phyloP scores from a whole-genome alignment of 106 monocot species.

The Agapanthus africanus region DNA sequence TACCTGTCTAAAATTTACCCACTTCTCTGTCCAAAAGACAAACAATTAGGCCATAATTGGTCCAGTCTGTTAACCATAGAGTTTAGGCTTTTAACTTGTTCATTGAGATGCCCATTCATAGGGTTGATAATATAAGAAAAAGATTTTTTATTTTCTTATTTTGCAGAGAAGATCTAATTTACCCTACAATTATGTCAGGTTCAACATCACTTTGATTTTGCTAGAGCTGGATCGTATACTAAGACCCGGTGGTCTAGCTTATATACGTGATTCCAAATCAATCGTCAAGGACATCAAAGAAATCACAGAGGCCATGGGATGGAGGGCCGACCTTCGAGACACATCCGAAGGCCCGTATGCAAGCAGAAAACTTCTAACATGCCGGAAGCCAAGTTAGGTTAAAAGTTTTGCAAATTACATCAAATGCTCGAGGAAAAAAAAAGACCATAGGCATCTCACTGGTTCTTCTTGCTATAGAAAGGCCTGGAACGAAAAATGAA shows the following conservation, averaged over 20 bases:
- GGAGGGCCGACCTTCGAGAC: conserved; percentile 41
- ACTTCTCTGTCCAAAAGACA: no score
- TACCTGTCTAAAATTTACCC: no score
- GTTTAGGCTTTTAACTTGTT: no score
- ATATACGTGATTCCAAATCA: conserved; percentile 47
- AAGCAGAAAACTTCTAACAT: conserved; percentile 52
- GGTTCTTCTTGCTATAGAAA: background rate
- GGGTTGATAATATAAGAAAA: no score
- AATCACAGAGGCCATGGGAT: conserved; percentile 67
- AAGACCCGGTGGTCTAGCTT: conserved; percentile 67
- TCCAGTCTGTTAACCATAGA: no score
- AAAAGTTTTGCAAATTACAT: background rate
- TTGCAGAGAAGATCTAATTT: no score
- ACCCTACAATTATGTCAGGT: no score
- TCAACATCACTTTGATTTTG: conserved; percentile 60
- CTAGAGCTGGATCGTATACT: conserved; percentile 94
- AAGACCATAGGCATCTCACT: no score
- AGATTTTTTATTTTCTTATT: no score
- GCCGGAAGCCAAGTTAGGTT: conserved; percentile 32
- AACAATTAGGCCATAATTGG: no score
- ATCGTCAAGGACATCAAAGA: conserved; percentile 53
- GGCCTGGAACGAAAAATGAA: background rate
- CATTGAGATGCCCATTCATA: no score
- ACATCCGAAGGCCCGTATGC: conserved; percentile 76
- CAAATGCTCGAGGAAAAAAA: background rate